Percentiles rank a stretch among this genome's conserved stretches.
Conservation (phyloP, 495 filamentous ascomycete genomes). For the Astrothelium macrocarpum region DNA sequence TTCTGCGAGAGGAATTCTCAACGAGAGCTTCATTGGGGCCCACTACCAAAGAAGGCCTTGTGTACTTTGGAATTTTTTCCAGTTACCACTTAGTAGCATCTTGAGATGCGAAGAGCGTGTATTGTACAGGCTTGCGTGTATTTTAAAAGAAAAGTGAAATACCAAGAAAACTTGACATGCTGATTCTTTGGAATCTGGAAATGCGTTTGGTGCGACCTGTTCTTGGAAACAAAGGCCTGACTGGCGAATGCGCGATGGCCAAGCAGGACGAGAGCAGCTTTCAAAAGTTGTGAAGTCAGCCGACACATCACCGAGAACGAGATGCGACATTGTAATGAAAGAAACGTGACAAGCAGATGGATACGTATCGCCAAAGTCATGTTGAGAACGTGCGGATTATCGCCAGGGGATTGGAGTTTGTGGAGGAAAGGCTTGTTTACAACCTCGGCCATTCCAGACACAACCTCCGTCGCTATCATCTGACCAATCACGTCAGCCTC, state of each 20-base stretch:
- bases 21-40: neutral
- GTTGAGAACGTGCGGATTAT: neutral
- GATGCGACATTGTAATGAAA: neutral
- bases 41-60: neutral
- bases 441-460: neutral
- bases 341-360: neutral
- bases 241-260: no score
- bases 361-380: neutral
- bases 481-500: slow-evolving; percentile 1
- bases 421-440: no score
- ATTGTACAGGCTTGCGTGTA: neutral
- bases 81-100: neutral
- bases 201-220: no score
- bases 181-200: no score
- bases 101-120: neutral
- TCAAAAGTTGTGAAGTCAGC: no score
- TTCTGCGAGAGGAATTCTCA: neutral
- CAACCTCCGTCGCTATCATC: neutral
- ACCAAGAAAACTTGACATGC: no score
- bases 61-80: neutral
- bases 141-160: neutral
- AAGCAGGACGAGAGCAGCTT: no score
- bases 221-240: no score
- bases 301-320: no score
- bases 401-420: neutral